Evolutionary conservation across 2,329 filamentous ascomycete species (phyloP).

Genomic region (Aspergillus sp.): DNA sequence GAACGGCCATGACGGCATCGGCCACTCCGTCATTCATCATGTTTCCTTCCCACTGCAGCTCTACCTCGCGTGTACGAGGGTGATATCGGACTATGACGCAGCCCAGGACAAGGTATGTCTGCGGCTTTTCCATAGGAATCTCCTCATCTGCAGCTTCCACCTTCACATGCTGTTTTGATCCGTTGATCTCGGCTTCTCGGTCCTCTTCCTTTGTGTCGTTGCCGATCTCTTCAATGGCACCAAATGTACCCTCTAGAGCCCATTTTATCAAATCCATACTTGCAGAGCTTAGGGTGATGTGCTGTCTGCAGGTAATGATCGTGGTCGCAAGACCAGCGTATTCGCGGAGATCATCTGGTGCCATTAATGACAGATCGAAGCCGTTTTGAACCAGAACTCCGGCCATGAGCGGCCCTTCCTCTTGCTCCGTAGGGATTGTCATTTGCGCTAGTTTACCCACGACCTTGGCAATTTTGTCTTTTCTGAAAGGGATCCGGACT

Average conservation of each 20-base stretch:
- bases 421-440: constrained; percentile 62
- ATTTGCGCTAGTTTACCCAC: constrained; percentile 90
- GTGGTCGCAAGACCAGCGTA: constrained; percentile 97
- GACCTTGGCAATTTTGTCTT: constrained; percentile 94
- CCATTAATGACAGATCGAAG: constrained; percentile 97
- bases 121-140: constrained; percentile 40
- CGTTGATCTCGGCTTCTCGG: constrained; percentile 37
- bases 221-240: constrained; percentile 68
- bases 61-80: constrained; percentile 73
- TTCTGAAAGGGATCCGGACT: constrained; percentile 90
- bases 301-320: constrained; percentile 89
- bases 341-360: constrained; percentile 90
- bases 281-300: constrained; percentile 82
- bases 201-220: constrained; percentile 31
- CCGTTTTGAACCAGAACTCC: constrained; percentile 97
- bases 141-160: constrained; percentile 53
- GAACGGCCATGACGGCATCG: constrained; percentile 92
- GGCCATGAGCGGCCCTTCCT: constrained; percentile 69
- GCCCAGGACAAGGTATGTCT: constrained; percentile 77
- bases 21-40: constrained; percentile 97
- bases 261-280: constrained; percentile 90
- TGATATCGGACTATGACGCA: constrained; percentile 82
- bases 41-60: constrained; percentile 97
- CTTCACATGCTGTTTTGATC: constrained; percentile 40
- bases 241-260: constrained; percentile 94